Evolutionary conservation across 495 filamentous ascomycete genomes (phyloP), one percentile per base, ranked within the genome.

Genomic region (Penicillium tannophilum): DNA sequence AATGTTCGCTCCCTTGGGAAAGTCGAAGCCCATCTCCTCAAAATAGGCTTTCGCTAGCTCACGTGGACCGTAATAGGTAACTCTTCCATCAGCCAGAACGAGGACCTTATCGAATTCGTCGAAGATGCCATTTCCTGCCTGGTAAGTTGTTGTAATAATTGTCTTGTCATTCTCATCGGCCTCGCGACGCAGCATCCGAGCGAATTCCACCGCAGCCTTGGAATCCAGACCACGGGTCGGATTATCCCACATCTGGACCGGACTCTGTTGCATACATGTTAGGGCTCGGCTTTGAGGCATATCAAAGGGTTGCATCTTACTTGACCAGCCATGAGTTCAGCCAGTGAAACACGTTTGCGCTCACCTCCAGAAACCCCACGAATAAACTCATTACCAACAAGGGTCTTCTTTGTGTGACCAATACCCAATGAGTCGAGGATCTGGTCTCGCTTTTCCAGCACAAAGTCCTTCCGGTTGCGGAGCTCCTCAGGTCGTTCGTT

Each of bases 181-280:
- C 54, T 87, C 83, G 4, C 85, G 72, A 30, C 87, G 81, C 36
- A 95, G 69, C 20, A 87, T 85, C 61, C 82, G 85, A 50, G 85
- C 84, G 60, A 93, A 94, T 59, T 92, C 88, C n/a, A 90, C 75
- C 11, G 91, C 90, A 39, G 88, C 92, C 68, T 89, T 88, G 33
- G 84, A 88, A 65, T 95, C 91, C 14, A 95, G 67, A 58, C 90
- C 91, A 59, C 91, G 79, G 5, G 90, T 94, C 42, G 85, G 89
- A 33, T 88, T 87, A 64, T 93, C 91, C 91, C 91, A 95, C 76
- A 90, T 89, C 65, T 92, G 89, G n/a, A 95, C 76, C 3, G 88
- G 86, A 24, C 85, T 86, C 70, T 77, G 41, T 44, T 41, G 16
- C 14, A 41, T 6, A 5, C 3, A 17, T 17, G 39, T 41, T 41